Evolutionary conservation across 805 yeast genomes (phyloP).

Genomic region (Wickerhamomyces kurtzmanii): DNA sequence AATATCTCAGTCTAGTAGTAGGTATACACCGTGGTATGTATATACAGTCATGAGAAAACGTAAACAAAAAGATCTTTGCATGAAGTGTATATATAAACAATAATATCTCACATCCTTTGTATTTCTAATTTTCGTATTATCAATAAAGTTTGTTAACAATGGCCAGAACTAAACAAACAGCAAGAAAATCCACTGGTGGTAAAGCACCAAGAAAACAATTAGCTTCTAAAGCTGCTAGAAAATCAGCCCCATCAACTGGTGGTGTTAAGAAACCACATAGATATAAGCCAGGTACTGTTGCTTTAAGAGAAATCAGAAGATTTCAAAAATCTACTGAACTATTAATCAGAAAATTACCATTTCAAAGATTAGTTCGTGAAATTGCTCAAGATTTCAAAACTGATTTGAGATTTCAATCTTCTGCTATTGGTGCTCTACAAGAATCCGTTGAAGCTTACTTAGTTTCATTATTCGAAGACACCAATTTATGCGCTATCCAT

Average conservation of each 20-base stretch:
- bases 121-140: not conserved
- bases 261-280: conserved; percentile 94
- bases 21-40: no score
- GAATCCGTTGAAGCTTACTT: conserved; percentile 98
- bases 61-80: no score
- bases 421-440: conserved; percentile 96
- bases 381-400: conserved; percentile 92
- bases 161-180: conserved; percentile 94
- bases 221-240: conserved; percentile 90
- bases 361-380: conserved; percentile 95
- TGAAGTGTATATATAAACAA: not conserved
- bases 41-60: no score
- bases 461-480: conserved; percentile 93
- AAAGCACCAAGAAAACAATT: conserved; percentile 92
- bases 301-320: conserved; percentile 94
- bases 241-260: conserved; percentile 85
- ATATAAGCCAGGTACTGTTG: conserved; percentile 96
- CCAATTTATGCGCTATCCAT: conserved; percentile 96
- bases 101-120: conserved; percentile 1
- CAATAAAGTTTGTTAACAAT: conserved; percentile 23
- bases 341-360: conserved; percentile 91
- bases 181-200: conserved; percentile 94
- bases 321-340: conserved; percentile 95
- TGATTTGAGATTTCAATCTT: conserved; percentile 92
- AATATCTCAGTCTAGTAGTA: no score